Conservation (phyloP, 768 basidiomycete species). For the Hypholoma sublateritium region DNA sequence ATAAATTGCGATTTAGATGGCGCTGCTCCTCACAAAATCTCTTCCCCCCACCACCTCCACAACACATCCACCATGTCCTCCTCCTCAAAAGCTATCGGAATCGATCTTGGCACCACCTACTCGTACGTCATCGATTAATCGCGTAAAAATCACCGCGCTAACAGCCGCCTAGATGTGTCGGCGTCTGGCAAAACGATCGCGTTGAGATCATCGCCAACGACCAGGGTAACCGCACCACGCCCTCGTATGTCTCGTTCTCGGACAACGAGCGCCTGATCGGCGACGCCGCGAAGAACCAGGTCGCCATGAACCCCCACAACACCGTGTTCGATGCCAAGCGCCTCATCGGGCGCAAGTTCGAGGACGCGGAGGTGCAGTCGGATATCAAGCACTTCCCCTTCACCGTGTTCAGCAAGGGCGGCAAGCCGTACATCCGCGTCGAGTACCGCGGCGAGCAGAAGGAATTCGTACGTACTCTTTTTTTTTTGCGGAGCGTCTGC, state of each 20-base stretch:
- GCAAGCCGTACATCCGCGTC: slow-evolving; percentile 88
- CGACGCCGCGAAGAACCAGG: slow-evolving; percentile 98
- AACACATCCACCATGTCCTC: slow-evolving; percentile 43
- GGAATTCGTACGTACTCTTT: slow-evolving; percentile 72
- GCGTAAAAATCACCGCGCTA: slow-evolving; percentile 6
- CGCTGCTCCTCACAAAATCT: slow-evolving; percentile 10
- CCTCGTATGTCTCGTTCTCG: slow-evolving; percentile 99
- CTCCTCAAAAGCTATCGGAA: slow-evolving; percentile 79
- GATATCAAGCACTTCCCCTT: slow-evolving; percentile 95
- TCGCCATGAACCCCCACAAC: slow-evolving; percentile 99
- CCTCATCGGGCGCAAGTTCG: slow-evolving; percentile 95
- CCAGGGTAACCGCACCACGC: slow-evolving; percentile 99
- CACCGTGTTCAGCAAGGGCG: slow-evolving; percentile 80
- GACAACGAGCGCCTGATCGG: slow-evolving; percentile 95
- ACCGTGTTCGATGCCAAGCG: slow-evolving; percentile 99
- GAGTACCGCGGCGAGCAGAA: slow-evolving; percentile 93
- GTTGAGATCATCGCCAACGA: slow-evolving; percentile 99
- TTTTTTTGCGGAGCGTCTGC: background rate
- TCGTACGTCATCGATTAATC: slow-evolving; percentile 52
- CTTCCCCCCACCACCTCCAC: slow-evolving; percentile 15
- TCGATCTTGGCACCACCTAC: slow-evolving; percentile 97
- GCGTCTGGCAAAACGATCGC: slow-evolving; percentile 99
- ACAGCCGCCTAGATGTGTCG: slow-evolving; percentile 73
- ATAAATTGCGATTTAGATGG: slow-evolving; percentile 29
- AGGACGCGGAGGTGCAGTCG: slow-evolving; percentile 70